Evolutionary conservation across 108 stramenopile genomes (phyloP).

Genomic region (Stephanodiscus minutulus): DNA sequence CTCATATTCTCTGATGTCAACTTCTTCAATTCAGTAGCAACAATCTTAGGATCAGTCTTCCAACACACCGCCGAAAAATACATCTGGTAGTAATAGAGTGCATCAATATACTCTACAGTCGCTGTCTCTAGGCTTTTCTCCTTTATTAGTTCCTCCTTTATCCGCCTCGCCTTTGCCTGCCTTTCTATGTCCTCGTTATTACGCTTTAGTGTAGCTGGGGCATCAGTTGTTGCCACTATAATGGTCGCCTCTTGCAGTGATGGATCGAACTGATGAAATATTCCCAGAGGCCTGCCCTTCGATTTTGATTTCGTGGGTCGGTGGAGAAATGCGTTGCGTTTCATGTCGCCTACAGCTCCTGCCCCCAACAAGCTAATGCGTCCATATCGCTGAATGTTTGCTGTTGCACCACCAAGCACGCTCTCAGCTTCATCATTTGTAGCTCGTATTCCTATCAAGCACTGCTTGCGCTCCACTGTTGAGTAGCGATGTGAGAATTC

Average conservation of each 20-base stretch:
- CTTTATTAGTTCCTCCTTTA: constrained; percentile 9
- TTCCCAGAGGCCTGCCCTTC: too few relatives aligned
- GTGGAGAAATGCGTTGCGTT: constrained; percentile 1
- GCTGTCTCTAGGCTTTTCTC: not conserved
- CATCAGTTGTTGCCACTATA: constrained; percentile 10
- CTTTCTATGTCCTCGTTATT: constrained; percentile 6
- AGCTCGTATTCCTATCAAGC: constrained; percentile 13
- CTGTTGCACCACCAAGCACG: constrained; percentile 17
- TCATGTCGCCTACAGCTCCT: constrained; percentile 11
- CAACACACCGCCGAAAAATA: constrained; percentile 13
- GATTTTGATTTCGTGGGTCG: not conserved
- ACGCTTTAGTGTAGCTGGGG: not conserved
- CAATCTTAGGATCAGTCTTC: constrained; percentile 14
- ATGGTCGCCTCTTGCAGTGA: not conserved
- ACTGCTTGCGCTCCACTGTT: not conserved
- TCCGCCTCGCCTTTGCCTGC: constrained; percentile 1
- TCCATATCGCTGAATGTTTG: constrained; percentile 7
- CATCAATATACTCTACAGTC: constrained; percentile 14
- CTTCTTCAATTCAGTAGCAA: constrained; percentile 16
- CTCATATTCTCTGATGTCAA: constrained; percentile 11
- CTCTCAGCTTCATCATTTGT: constrained; percentile 35
- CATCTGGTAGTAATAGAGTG: constrained; percentile 18
- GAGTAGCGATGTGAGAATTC: not conserved
- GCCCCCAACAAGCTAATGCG: constrained; percentile 8
- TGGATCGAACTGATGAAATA: not conserved